Evolutionary conservation across 192 early-diverging fungal species (phyloP).

Genomic region (Linnemannia exigua): DNA sequence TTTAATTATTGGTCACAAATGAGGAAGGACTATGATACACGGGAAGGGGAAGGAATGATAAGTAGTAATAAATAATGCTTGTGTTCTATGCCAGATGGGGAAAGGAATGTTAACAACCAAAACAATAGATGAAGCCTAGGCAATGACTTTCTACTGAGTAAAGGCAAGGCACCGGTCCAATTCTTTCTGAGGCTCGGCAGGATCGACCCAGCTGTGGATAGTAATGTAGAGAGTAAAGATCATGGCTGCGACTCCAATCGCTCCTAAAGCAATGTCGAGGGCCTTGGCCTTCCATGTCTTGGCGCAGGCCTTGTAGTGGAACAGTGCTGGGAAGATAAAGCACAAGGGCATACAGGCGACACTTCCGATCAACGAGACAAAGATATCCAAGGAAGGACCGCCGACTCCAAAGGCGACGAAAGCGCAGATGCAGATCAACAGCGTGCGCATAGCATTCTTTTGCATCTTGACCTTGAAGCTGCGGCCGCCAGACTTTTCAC

Average conservation of each 20-base stretch:
- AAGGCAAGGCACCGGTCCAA: constrained; percentile 35
- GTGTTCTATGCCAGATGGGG: neutral
- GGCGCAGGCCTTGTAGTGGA: constrained; percentile 72
- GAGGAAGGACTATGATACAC: neutral
- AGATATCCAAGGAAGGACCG: constrained; percentile 76
- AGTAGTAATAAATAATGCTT: neutral
- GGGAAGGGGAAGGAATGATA: neutral
- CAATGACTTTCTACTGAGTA: neutral
- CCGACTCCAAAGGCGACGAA: constrained; percentile 71
- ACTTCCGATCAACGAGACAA: constrained; percentile 85
- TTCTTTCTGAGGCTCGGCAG: neutral
- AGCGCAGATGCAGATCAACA: constrained; percentile 70
- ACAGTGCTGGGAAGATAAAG: constrained; percentile 83
- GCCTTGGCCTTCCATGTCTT: constrained; percentile 41
- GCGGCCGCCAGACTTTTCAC: constrained; percentile 62
- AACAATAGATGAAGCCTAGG: neutral
- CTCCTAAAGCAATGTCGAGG: constrained; percentile 67
- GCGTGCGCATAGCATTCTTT: constrained; percentile 76
- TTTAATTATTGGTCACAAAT: constrained; percentile 3
- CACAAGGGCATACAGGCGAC: constrained; percentile 82
- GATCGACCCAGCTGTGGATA: constrained; percentile 66
- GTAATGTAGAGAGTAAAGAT: constrained; percentile 77
- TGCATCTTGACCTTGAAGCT: constrained; percentile 76
- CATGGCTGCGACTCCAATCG: constrained; percentile 75
- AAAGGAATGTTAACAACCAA: no score